phyloP scores from a whole-genome alignment of 768 basidiomycete species.

The Hericium erinaceus region DNA sequence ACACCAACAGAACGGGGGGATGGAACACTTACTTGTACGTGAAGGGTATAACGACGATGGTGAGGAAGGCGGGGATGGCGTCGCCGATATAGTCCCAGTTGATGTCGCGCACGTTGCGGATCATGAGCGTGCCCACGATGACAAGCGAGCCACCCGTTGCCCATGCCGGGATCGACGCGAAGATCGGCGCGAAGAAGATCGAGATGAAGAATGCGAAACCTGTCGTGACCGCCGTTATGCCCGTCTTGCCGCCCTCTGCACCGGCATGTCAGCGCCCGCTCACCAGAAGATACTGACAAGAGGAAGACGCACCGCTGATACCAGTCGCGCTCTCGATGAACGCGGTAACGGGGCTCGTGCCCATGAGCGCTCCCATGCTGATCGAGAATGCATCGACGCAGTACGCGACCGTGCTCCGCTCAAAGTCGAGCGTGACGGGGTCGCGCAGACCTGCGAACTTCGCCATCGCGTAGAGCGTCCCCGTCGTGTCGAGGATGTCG shows the following conservation, averaged over 20 bases:
- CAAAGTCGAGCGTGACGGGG: constrained; percentile 78
- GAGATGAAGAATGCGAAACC: constrained; percentile 75
- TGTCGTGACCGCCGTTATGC: constrained; percentile 65
- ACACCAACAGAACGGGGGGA: neutral
- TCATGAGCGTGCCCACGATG: constrained; percentile 85
- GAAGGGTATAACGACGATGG: constrained; percentile 69
- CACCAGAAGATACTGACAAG: neutral
- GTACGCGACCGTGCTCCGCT: constrained; percentile 74
- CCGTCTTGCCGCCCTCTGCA: constrained; percentile 81
- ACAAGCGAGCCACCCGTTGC: constrained; percentile 81
- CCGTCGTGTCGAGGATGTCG: constrained; percentile 58
- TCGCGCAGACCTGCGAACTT: constrained; percentile 86
- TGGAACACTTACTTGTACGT: constrained; percentile 54
- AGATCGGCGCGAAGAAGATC: constrained; percentile 83
- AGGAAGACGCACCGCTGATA: constrained; percentile 46
- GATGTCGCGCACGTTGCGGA: constrained; percentile 72
- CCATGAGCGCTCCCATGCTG: constrained; percentile 72
- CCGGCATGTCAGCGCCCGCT: neutral
- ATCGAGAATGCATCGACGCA: constrained; percentile 78
- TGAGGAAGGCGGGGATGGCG: constrained; percentile 80
- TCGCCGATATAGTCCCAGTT: constrained; percentile 89
- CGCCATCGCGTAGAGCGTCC: constrained; percentile 86
- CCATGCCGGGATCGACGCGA: constrained; percentile 81
- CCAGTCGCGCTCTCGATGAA: constrained; percentile 80
- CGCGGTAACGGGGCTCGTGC: constrained; percentile 74